Evolutionary conservation across 352 stramenopile species (phyloP).

Genomic region (Phytophthora quininea): DNA sequence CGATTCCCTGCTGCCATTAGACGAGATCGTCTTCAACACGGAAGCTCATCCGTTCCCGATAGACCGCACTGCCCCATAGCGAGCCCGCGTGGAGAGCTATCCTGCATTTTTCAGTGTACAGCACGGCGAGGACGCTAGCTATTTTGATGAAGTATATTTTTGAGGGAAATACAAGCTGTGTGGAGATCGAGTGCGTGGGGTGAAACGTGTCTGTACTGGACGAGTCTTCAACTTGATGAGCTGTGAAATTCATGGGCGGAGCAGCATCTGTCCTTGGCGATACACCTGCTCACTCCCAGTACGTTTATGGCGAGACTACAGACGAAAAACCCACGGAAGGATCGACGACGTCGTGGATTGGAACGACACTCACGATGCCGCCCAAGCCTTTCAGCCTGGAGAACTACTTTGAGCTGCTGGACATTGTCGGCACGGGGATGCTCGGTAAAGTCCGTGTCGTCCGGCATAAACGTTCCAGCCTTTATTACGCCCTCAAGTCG

Average conservation of each 20-base stretch:
- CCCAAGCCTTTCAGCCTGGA: conserved; percentile 60
- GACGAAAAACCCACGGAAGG: conserved; percentile 13
- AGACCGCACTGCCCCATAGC: conserved; percentile 27
- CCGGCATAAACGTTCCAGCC: conserved; percentile 59
- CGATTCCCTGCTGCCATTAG: conserved; percentile 76
- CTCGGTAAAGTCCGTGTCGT: conserved; percentile 69
- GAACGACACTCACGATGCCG: conserved; percentile 56
- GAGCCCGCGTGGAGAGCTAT: conserved; percentile 14
- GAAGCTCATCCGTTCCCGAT: conserved; percentile 87
- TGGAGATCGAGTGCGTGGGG: not conserved
- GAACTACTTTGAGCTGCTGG: conserved; percentile 62
- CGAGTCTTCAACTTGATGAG: conserved; percentile 20
- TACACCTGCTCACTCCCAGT: conserved; percentile 13
- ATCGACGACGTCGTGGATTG: conserved; percentile 43
- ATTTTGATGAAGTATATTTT: conserved; percentile 14
- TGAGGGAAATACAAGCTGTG: conserved; percentile 13
- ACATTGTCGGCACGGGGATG: conserved; percentile 75
- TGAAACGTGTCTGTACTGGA: conserved; percentile 17
- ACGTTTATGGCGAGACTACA: conserved; percentile 25
- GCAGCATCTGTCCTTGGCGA: conserved; percentile 30
- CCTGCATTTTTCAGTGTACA: conserved; percentile 16
- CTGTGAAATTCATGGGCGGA: conserved; percentile 26
- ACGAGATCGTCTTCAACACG: conserved; percentile 91
- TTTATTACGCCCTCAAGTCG: conserved; percentile 81
- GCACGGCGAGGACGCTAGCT: not conserved